Evolutionary conservation across 441 rosid genomes (phyloP), one percentile per base, ranked within the genome.

Genomic region (Brassica balearica): DNA sequence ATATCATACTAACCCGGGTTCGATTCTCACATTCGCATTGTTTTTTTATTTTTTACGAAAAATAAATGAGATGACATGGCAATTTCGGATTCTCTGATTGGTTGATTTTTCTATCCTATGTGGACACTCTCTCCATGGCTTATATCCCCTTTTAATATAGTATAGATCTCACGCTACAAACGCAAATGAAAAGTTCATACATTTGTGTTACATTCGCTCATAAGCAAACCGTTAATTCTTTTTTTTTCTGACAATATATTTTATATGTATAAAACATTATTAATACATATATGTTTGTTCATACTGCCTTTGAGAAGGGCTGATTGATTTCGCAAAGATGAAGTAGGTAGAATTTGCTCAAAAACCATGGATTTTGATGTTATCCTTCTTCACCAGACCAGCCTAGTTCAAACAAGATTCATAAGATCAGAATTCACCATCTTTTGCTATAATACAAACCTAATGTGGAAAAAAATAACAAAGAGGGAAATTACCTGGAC

Each of bases 351-450:
- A 70, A 27, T 59, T 58, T 34, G 34, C 79, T 82, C 66, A 80
- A 62, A 86, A 86, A 63, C 88, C 85, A 83, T 83, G 85, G 65
- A 85, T 80, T 67, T 81, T 81, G 77, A 83, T 81, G 71, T 85
- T 69, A 67, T 85, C 85, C 77, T 85, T 85, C 85, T 83, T 85
- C 72, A 82, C 79, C 34, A 83, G 81, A 53, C 82, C 86, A 71
- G 88, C 86, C 85, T 81, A 77, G 14, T 77, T 19, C 29, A 69
- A 32, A 32, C 36, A 32, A 72, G 43, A 69, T 29, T 12, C 65
- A 7, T 46, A 22, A 19, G 5, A 38, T 68, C 72, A 55, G 34
- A 1, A 73, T 3, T 61, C 58, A 9, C 23, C 0, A 19, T 36
- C 12, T 55, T 36, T 11, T 36, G 5, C 64, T 32, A 48, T 5